Base-by-base conservation (phyloP, 2,329 filamentous ascomycete genomes). In the Fusarium succisae region DNA sequence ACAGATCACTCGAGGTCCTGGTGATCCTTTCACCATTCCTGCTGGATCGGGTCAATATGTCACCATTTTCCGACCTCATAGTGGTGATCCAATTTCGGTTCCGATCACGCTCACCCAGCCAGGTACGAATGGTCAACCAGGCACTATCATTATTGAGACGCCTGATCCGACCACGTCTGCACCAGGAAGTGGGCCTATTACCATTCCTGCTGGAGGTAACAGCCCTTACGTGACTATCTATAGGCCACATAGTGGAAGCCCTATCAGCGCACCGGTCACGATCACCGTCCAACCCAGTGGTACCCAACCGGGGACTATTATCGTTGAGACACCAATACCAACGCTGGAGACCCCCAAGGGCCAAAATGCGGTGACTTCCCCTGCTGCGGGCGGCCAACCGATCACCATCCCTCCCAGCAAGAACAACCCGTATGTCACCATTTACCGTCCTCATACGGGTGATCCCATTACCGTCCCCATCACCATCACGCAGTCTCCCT, bases 71-170 rank as follows among this genome's bases (percentile, higher is more conserved):
- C 55, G 72, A 30, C 72, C 72, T 10, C 72, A 74, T n/a, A 68
- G 63, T 12, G 72, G 72, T 20, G 72, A 74, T 6, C 56, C 72
- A 15, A 74, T 74, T 18, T 62, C 72, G 17, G 39, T 50, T 8
- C 68, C 72, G 38, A 72, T 75, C 12, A 74, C 72, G 6, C 65
- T 74, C 38, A 74, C 72, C 11, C 72, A 72, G 48, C 38, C 58
- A 9, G 58, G 72, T 1, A 30, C 38, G 17, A 74, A 74, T 20
- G 59, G 55, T 9, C 54, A 69, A 18, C 72, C 72, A 39, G 72
- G 70, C 18, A 73, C 70, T 15, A 37, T 72, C 15, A 69, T 72
- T 18, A 72, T 72, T 41, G 69, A 72, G 63, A 72, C 69, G 3
- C 69, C 69, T 60, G 48, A 30, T 17, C 68, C 56, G 28, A 72